These are phyloP conservation scores for Stemphylium beticola DNA, from an alignment of 2,329 filamentous ascomycete genomes.

Conservation along the genomic window DNA sequence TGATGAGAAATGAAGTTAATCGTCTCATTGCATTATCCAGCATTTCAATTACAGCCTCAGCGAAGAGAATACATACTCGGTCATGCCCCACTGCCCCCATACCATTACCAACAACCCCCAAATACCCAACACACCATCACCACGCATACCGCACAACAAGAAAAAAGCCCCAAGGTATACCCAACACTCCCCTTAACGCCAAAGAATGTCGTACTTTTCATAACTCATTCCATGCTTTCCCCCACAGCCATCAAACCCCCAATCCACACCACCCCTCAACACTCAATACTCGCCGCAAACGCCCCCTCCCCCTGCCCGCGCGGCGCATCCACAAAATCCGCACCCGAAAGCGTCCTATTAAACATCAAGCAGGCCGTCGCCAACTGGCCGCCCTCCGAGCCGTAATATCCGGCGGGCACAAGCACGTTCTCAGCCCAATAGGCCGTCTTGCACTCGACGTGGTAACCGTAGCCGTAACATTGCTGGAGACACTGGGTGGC, in stretches of 20 bases:
- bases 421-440: constrained; percentile 49
- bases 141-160: neutral
- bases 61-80: too few species aligned
- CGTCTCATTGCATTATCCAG: too few species aligned
- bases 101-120: neutral
- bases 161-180: neutral
- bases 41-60: too few species aligned
- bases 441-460: constrained; percentile 44
- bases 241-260: too few species aligned
- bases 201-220: too few species aligned
- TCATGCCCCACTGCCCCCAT: too few species aligned
- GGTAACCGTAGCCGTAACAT: constrained; percentile 50
- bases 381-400: constrained; percentile 37
- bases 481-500: constrained; percentile 48
- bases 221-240: neutral
- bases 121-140: neutral
- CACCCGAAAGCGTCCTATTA: constrained; percentile 27
- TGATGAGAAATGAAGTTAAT: too few species aligned
- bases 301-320: constrained; percentile 40
- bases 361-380: constrained; percentile 49
- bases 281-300: constrained; percentile 44
- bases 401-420: constrained; percentile 44
- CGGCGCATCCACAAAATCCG: constrained; percentile 39
- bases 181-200: neutral
- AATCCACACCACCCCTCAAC: constrained; percentile 24